Evolutionary conservation across 2,329 filamentous ascomycete species (phyloP).

Genomic region (Catunica adiposa): DNA sequence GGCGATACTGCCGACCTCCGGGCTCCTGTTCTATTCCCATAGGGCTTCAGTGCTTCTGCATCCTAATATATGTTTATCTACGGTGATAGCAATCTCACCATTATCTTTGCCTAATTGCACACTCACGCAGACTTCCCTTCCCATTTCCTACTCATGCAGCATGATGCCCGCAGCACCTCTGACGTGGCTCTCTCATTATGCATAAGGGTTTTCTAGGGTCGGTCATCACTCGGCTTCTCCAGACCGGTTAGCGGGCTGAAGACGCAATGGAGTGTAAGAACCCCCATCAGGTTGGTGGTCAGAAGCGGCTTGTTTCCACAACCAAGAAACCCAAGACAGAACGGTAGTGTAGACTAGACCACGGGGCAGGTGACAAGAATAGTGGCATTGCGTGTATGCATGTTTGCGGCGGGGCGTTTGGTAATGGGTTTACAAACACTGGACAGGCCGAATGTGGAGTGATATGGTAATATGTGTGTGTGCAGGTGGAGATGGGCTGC

Average conservation of each 20-base stretch:
- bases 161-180: background rate
- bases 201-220: background rate
- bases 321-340: too few species aligned
- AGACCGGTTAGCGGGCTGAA: background rate
- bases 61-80: too few species aligned
- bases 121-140: background rate
- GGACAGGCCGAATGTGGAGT: background rate
- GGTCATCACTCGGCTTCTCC: background rate
- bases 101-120: too few species aligned
- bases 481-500: too few species aligned
- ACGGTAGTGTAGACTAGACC: background rate
- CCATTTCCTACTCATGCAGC: background rate
- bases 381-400: background rate
- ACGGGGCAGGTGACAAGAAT: too few species aligned
- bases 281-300: too few species aligned
- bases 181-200: background rate
- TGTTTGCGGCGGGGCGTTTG: background rate
- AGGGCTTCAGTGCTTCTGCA: too few species aligned
- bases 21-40: too few species aligned
- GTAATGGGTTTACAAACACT: too few species aligned
- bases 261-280: background rate
- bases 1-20: too few species aligned
- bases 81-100: too few species aligned
- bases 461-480: background rate
- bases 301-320: too few species aligned